phyloP scores from a whole-genome alignment of 495 filamentous ascomycete species.

The Delitschia confertaspora region DNA sequence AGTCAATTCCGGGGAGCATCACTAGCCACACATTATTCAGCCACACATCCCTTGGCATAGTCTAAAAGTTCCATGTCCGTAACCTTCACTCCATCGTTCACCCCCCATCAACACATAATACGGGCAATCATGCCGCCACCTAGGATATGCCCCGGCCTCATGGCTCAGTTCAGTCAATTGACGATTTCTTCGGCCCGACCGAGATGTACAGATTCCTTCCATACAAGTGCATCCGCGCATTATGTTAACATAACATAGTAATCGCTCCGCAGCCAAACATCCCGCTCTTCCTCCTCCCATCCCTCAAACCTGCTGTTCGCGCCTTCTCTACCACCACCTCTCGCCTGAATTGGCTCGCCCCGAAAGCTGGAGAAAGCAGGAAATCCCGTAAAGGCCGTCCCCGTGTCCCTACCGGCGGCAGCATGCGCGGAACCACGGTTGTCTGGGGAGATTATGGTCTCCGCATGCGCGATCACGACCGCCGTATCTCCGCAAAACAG shows the following conservation, averaged over 20 bases:
- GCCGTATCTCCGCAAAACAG: slow-evolving; percentile 76
- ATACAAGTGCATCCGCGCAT: too few relatives aligned
- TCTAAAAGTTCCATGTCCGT: neutral
- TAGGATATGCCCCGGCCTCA: slow-evolving; percentile 20
- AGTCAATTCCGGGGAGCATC: neutral
- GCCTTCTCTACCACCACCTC: slow-evolving; percentile 66
- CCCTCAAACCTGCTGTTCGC: slow-evolving; percentile 33
- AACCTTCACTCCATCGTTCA: slow-evolving; percentile 2
- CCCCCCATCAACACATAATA: neutral
- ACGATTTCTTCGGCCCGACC: slow-evolving; percentile 18
- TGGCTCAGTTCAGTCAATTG: slow-evolving; percentile 20
- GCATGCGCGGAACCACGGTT: slow-evolving; percentile 84
- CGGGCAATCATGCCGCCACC: slow-evolving; percentile 22
- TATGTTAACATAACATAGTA: slow-evolving; percentile 7
- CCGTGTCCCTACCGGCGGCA: slow-evolving; percentile 82
- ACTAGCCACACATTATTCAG: slow-evolving; percentile 6
- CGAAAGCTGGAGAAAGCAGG: slow-evolving; percentile 60
- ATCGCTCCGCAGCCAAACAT: slow-evolving; percentile 8
- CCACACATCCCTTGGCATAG: slow-evolving; percentile 4
- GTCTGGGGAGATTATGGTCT: slow-evolving; percentile 95
- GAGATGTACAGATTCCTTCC: slow-evolving; percentile 16
- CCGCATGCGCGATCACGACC: slow-evolving; percentile 87
- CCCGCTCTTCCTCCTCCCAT: slow-evolving; percentile 23
- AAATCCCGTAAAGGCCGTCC: slow-evolving; percentile 88
- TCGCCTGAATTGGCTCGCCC: slow-evolving; percentile 66